Evolutionary conservation across 768 basidiomycete species (phyloP).

Genomic region (Dentipellis fragilis): DNA sequence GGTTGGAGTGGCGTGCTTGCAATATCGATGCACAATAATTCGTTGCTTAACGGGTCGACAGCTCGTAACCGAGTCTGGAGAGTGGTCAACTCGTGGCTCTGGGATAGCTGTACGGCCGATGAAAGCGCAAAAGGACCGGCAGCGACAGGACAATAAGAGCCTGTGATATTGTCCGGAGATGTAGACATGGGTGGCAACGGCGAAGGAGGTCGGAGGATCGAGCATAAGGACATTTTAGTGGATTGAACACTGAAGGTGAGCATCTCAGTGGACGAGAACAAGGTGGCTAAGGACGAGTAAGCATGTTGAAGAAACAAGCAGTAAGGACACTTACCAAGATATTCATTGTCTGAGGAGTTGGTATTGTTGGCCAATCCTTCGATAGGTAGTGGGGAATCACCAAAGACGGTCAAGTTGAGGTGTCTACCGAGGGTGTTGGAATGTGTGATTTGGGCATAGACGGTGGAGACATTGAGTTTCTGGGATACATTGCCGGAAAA

Average conservation of each 20-base stretch:
- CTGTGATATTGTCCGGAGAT: constrained; percentile 16
- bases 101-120: constrained; percentile 55
- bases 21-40: constrained; percentile 77
- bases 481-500: constrained; percentile 41
- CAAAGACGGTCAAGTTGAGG: constrained; percentile 69
- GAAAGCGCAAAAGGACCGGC: constrained; percentile 79
- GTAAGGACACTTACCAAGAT: constrained; percentile 43
- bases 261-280: constrained; percentile 75
- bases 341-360: constrained; percentile 22
- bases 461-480: constrained; percentile 56
- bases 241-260: constrained; percentile 68
- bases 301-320: constrained; percentile 6
- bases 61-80: constrained; percentile 77
- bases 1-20: constrained; percentile 68
- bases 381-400: constrained; percentile 48
- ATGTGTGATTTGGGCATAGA: constrained; percentile 63
- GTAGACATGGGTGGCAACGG: constrained; percentile 41
- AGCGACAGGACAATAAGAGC: constrained; percentile 64
- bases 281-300: constrained; percentile 45
- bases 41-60: constrained; percentile 76
- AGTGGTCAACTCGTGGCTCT: constrained; percentile 68
- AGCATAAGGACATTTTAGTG: constrained; percentile 69
- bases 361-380: constrained; percentile 48
- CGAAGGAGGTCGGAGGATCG: constrained; percentile 68
- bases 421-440: constrained; percentile 31